Percentiles rank a stretch among this genome's conserved stretches.
These are phyloP conservation scores for Aethionema arabicum DNA, from an alignment of 345 rosid species.

Conservation along the genomic window DNA sequence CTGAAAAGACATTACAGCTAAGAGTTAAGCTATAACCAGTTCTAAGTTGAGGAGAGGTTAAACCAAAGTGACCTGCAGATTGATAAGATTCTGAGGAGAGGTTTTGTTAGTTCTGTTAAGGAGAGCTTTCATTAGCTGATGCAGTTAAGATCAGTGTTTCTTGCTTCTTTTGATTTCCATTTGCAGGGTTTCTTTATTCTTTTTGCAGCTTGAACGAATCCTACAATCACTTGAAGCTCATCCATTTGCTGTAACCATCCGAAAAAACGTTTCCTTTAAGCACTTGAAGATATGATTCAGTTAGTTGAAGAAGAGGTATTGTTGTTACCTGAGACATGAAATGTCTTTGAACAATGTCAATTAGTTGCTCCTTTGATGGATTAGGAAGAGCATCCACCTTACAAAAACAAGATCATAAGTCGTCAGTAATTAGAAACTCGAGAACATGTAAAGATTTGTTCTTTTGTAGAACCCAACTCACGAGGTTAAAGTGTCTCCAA, in stretches of 20 bases:
- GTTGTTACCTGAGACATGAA: conserved; percentile 87
- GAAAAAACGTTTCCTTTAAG: not conserved
- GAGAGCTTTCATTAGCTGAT: conserved; percentile 34
- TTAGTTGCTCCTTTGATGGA: conserved; percentile 81
- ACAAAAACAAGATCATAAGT: conserved; percentile 1
- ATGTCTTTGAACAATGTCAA: conserved; percentile 83
- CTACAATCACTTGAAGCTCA: conserved; percentile 92
- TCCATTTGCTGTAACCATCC: conserved; percentile 68
- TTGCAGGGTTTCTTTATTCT: conserved; percentile 68
- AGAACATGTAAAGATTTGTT: not conserved
- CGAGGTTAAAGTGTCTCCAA: conserved; percentile 89
- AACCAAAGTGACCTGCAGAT: conserved; percentile 12
- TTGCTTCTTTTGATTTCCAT: conserved; percentile 30
- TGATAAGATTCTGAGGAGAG: not conserved
- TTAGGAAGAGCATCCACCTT: conserved; percentile 80
- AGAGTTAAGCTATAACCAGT: too few species aligned
- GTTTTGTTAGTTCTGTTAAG: conserved; percentile 22
- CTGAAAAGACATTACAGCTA: not conserved
- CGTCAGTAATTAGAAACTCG: not conserved
- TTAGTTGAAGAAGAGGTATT: not conserved
- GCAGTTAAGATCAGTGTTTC: conserved; percentile 21
- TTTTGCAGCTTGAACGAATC: conserved; percentile 92
- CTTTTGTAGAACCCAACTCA: conserved; percentile 37
- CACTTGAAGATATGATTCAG: not conserved
- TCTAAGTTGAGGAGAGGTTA: conserved; percentile 5